Base-by-base conservation (phyloP, 1,284 basidiomycete genomes). In the Heterobasidion parviporum region DNA sequence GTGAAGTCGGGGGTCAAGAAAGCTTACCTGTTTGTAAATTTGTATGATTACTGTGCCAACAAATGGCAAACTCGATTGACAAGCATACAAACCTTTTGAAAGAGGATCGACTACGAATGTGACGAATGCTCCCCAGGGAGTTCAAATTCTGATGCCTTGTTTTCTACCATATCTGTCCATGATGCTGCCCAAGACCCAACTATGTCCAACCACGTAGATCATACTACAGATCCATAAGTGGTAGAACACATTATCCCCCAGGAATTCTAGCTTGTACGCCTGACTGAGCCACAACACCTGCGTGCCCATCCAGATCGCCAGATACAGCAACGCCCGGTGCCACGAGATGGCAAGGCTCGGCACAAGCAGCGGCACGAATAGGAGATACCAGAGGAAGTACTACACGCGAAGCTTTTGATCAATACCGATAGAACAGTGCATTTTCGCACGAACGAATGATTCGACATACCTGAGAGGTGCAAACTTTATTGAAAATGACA, bases 381-480 rank as follows among this genome's bases (percentile, higher is more conserved):
- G 85, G 7, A 95, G 82, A 68, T 96, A 98, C 97, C 97, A 99
- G 51, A 98, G 78, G 71, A 98, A 99, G 73, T 99, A 99, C 88
- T 99, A 46, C n/a, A 44, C 43, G 20, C 8, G 14, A 41, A n/a
- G 32, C 47, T 47, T 51, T 51, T 38, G 10, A 16, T 35, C 16
- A 33, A 51, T 14, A n/a, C 35, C 16, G 50, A n/a, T 15, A 35
- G 12, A n/a, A n/a, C n/a, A 16, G 15, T 26, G n/a, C 44, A 32
- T 38, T 46, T 32, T 33, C 8, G 8, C 36, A 47, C 34, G 36
- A 41, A 26, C 52, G 46, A n/a, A 16, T 15, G 44, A 32, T 43
- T 16, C 20, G 7, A 47, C 41, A 72, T 61, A 91, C 92, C 78
- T 96, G 93, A 1, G 93, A 96, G 0, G 97, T 99, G 78, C 94